Base-by-base conservation (phyloP, 768 basidiomycete species). In the Rickenella mellea region DNA sequence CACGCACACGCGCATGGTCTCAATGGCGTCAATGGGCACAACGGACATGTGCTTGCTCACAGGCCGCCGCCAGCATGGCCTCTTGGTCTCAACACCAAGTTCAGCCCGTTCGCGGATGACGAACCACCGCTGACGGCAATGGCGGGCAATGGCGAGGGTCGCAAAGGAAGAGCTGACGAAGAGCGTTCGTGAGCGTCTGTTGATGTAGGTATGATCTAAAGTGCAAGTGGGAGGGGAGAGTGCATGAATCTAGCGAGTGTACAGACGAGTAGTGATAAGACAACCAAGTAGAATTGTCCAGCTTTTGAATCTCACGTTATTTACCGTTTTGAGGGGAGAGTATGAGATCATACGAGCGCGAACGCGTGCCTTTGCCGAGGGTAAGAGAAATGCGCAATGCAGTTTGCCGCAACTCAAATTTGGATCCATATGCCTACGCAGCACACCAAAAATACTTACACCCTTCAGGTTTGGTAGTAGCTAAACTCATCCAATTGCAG, bases 41-140 rank as follows among this genome's bases (percentile, higher is more conserved):
- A 32, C 8, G 27, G 42, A 31, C 11, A n/a, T 39, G 60, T 31
- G 32, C 61, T n/a, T n/a, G n/a, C n/a, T n/a, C n/a, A n/a, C n/a
- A n/a, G n/a, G n/a, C n/a, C n/a, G n/a, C n/a, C n/a, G n/a, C n/a
- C n/a, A n/a, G n/a, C n/a, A n/a, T n/a, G n/a, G n/a, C n/a, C n/a
- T n/a, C n/a, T n/a, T n/a, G n/a, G 74, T 48, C 70, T 74, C 46
- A 84, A 83, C 63, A 66, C 74, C 44, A 81, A 80, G 46, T 88
- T 86, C 54, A 86, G 83, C 52, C 84, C 84, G 25, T 87, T 83
- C 83, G 84, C 80, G 37, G 83, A 86, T 51, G 83, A 84, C 48
- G 80, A 80, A 14, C 45, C 32, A 20, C 41, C 47, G 5, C 22
- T 15, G 4, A 21, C 22, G 7, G 26, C 21, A 44, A 38, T 24